Conservation (phyloP, 257 asterid genomes). For the Penstemon davidsonii region DNA sequence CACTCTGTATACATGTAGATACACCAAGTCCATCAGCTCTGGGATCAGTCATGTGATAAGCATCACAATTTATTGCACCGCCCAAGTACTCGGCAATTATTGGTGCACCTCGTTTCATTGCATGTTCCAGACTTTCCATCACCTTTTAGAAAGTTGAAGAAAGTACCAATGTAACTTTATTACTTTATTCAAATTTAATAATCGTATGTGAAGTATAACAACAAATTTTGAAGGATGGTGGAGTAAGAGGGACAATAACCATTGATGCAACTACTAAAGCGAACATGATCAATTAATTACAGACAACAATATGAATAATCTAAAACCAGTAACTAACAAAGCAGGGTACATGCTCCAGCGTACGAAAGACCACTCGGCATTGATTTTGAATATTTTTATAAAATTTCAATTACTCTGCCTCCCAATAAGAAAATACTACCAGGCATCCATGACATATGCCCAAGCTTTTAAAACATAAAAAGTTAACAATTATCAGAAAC, state of each 20-base stretch:
- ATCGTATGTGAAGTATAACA: neutral
- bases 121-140: constrained; percentile 94
- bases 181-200: neutral
- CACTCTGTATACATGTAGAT: constrained; percentile 72
- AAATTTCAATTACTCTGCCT: neutral
- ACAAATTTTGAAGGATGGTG: neutral
- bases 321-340: neutral
- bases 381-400: neutral
- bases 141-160: constrained; percentile 49
- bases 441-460: neutral
- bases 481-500: constrained; percentile 18
- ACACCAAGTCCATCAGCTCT: constrained; percentile 97
- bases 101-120: constrained; percentile 86
- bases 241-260: neutral
- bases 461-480: neutral
- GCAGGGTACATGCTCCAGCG: neutral
- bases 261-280: neutral
- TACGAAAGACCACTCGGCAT: neutral
- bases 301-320: too few species aligned
- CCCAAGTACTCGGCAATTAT: constrained; percentile 93
- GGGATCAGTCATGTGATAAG: constrained; percentile 95
- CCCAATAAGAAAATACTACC: neutral
- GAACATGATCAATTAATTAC: neutral
- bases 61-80: constrained; percentile 94
- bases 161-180: neutral